Evolutionary conservation across 2,329 filamentous ascomycete species (phyloP).

Genomic region (Chaetomiaceae sp.): DNA sequence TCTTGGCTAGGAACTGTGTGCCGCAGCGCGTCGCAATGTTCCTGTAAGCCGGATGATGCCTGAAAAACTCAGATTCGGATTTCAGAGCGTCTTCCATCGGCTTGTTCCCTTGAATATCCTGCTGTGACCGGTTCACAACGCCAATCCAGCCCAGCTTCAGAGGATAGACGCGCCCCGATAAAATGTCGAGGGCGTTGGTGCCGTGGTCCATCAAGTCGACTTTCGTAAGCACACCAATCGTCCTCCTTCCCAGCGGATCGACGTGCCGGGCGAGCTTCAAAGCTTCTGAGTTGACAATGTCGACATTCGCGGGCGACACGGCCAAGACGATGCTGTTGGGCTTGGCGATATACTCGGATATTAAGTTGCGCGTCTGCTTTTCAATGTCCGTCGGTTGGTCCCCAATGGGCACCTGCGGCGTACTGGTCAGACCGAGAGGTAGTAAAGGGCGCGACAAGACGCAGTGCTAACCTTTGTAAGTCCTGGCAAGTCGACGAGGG

Average conservation of each 20-base stretch:
- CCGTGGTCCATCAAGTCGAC: constrained; percentile 98
- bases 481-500: constrained; percentile 90
- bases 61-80: constrained; percentile 91
- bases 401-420: constrained; percentile 77
- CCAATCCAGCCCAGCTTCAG: constrained; percentile 97
- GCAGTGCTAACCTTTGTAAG: constrained; percentile 70
- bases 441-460: constrained; percentile 5
- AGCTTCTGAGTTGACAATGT: constrained; percentile 96
- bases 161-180: constrained; percentile 95
- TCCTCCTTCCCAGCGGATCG: constrained; percentile 87
- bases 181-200: constrained; percentile 93
- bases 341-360: constrained; percentile 97
- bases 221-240: constrained; percentile 95
- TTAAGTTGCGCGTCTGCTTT: constrained; percentile 94
- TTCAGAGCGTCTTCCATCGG: constrained; percentile 88
- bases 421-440: constrained; percentile 15
- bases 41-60: constrained; percentile 91
- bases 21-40: constrained; percentile 93
- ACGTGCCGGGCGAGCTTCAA: constrained; percentile 96
- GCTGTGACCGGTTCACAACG: constrained; percentile 95
- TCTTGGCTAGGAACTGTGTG: constrained; percentile 91
- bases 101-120: constrained; percentile 95
- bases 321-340: constrained; percentile 97
- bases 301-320: constrained; percentile 95
- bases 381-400: constrained; percentile 97